Percentiles rank a stretch among this genome's conserved stretches.
These are phyloP conservation scores for Delphinella strobiligena DNA, from an alignment of 2,329 filamentous ascomycete genomes.

Conservation along the genomic window DNA sequence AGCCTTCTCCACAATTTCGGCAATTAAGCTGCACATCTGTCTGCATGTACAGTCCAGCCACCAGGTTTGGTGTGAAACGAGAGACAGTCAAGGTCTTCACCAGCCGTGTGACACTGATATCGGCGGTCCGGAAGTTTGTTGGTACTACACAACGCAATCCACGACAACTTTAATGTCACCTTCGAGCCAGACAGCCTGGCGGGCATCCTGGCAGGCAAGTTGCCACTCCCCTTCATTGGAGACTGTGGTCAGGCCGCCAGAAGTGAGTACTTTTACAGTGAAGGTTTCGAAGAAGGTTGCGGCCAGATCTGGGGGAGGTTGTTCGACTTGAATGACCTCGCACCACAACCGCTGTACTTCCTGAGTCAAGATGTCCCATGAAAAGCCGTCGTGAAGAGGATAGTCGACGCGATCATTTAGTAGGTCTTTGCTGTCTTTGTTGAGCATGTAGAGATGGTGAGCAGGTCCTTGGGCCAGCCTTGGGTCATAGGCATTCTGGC, in stretches of 20 bases:
- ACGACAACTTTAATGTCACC: conserved; percentile 6
- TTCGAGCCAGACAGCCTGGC: conserved; percentile 7
- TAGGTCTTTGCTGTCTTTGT: conserved; percentile 1
- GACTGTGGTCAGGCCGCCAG: conserved; percentile 6
- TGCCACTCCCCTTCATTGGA: conserved; percentile 5
- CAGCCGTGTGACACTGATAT: too few relatives aligned
- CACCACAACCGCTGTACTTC: conserved; percentile 6
- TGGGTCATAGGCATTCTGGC: background rate
- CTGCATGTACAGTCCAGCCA: too few relatives aligned
- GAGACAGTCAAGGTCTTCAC: too few relatives aligned
- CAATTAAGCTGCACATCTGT: too few relatives aligned
- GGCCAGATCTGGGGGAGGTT: conserved; percentile 4
- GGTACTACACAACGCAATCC: background rate
- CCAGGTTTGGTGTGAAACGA: too few relatives aligned
- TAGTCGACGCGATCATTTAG: conserved; percentile 6
- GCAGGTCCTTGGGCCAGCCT: conserved; percentile 1
- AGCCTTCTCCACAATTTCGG: too few relatives aligned
- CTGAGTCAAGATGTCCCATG: conserved; percentile 4
- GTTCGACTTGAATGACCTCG: conserved; percentile 1
- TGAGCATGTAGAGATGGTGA: conserved; percentile 5
- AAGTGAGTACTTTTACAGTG: conserved; percentile 6
- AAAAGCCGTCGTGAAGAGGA: conserved; percentile 1
- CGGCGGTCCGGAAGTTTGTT: background rate
- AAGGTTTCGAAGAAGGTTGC: conserved; percentile 4
- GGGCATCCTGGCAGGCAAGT: conserved; percentile 4